Percentiles rank a stretch among this genome's conserved stretches.
These are phyloP conservation scores for Aspergillus niger DNA, from an alignment of 2,329 filamentous ascomycete species.

Conservation along the genomic window DNA sequence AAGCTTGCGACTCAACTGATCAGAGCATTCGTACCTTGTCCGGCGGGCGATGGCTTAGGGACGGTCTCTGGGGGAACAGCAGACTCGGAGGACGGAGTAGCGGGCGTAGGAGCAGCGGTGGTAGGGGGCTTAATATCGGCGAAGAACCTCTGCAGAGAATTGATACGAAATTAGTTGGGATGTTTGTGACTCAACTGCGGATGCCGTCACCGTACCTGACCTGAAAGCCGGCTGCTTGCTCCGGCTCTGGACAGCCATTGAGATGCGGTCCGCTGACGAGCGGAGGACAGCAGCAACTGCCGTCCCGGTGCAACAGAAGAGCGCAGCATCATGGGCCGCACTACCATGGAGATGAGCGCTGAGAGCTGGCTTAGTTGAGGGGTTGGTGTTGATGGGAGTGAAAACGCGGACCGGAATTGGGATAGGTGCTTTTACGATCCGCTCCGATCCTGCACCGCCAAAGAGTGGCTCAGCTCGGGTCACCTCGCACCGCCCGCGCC, in stretches of 20 bases:
- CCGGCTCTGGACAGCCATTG: constrained; percentile 49
- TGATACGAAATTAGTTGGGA: constrained; percentile 19
- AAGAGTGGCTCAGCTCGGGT: constrained; percentile 27
- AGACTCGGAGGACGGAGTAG: constrained; percentile 48
- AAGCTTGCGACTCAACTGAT: constrained; percentile 9
- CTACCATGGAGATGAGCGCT: constrained; percentile 34
- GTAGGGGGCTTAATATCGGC: constrained; percentile 49
- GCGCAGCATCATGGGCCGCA: constrained; percentile 59
- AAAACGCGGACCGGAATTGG: constrained; percentile 36
- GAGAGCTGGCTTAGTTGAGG: constrained; percentile 26
- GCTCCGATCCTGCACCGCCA: constrained; percentile 39
- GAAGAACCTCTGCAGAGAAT: constrained; percentile 49
- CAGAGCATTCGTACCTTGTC: constrained; percentile 29
- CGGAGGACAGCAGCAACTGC: constrained; percentile 42
- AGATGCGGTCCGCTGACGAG: constrained; percentile 38
- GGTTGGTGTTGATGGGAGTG: constrained; percentile 33
- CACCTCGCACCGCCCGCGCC: constrained; percentile 17
- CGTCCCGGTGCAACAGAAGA: constrained; percentile 54
- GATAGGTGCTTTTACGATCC: constrained; percentile 42
- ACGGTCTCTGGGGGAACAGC: constrained; percentile 53
- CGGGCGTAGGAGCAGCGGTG: constrained; percentile 44
- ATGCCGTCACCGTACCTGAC: constrained; percentile 40
- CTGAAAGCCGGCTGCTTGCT: constrained; percentile 41
- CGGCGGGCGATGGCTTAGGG: constrained; percentile 46
- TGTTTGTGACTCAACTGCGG: constrained; percentile 28